Evolutionary conservation across 1,284 basidiomycete genomes (phyloP), one percentile per base, ranked within the genome.

Genomic region (Cutaneotrichosporon cyanovorans): DNA sequence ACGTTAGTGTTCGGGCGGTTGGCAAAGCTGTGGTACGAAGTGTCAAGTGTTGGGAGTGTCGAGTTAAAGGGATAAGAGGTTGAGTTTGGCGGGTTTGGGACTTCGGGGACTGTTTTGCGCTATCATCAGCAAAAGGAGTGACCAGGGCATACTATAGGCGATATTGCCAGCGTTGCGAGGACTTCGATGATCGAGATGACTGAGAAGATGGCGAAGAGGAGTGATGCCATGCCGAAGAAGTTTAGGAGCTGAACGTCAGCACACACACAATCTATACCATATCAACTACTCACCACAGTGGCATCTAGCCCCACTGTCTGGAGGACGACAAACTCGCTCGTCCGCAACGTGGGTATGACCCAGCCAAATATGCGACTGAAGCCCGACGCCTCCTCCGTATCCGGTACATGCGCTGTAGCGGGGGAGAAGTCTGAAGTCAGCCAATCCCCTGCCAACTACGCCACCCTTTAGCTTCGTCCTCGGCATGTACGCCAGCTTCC

Each of bases 241-340:
- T 83, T 87, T 31, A 98, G 79, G 4, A 97, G 77, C 88, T 92
- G 45, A 9, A 12, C 39, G 25, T 51, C 45, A 35, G 48, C 28
- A 0, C n/a, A n/a, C n/a, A n/a, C n/a, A n/a, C n/a, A n/a, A n/a
- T n/a, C n/a, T n/a, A n/a, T n/a, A n/a, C n/a, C n/a, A 28, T 28
- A 20, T 7, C 30, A 8, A n/a, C 30, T 67, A 71, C 77, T 53
- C 57, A 83, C 88, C 59, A 97, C 90, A 5, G 90, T 90, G 33
- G 91, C 93, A 71, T 98, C 93, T 40, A 98, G 73, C 0, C 93
- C 93, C 11, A 97, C 92, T 34, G 93, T 92, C 66, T 97, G 92
- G 0, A 97, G 76, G n/a, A 97, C 83, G 3, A 87, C 86, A 60
- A 87, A 89, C 64, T 97, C 93, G 36, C 87, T 89, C 0, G 86